Evolutionary conservation across 2,329 filamentous ascomycete genomes (phyloP).

Genomic region (Mollisia scopiformis): DNA sequence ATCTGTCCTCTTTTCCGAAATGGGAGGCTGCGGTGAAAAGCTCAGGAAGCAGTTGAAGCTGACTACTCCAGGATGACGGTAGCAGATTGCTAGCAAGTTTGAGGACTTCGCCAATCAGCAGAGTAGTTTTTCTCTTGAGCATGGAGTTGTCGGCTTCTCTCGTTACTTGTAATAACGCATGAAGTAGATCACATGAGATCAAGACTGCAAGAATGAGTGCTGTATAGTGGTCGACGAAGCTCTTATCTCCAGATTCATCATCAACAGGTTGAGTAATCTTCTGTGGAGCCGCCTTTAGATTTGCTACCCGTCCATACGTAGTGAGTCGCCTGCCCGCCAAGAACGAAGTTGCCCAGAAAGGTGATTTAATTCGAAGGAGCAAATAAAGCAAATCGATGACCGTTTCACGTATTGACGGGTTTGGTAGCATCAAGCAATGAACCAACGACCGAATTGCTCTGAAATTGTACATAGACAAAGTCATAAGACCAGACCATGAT

Average conservation of each 20-base stretch:
- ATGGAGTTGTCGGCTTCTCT: conserved; percentile 68
- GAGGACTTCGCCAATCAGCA: conserved; percentile 88
- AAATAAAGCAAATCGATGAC: conserved; percentile 86
- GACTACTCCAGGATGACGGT: conserved; percentile 78
- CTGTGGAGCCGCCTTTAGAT: conserved; percentile 66
- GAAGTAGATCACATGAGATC: conserved; percentile 76
- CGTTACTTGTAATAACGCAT: conserved; percentile 64
- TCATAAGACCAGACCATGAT: conserved; percentile 91
- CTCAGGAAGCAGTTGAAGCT: conserved; percentile 86
- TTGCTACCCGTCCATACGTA: conserved; percentile 93
- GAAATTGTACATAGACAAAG: conserved; percentile 85
- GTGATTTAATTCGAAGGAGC: conserved; percentile 83
- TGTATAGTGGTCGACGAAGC: conserved; percentile 92
- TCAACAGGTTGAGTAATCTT: conserved; percentile 54
- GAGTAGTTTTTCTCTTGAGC: conserved; percentile 84
- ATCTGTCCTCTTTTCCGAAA: conserved; percentile 72
- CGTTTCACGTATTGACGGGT: conserved; percentile 65
- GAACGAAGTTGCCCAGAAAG: conserved; percentile 94
- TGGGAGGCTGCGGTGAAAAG: conserved; percentile 77
- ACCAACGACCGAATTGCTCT: conserved; percentile 80
- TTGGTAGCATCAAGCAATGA: conserved; percentile 63
- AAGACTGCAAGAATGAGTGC: conserved; percentile 85
- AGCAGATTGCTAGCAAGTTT: conserved; percentile 87
- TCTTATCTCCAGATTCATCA: conserved; percentile 74
- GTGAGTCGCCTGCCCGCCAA: conserved; percentile 90